Evolutionary conservation across 176 grass and related monocot genomes (phyloP), one percentile per base, ranked within the genome.

Genomic region (Aegilops tauschii): DNA sequence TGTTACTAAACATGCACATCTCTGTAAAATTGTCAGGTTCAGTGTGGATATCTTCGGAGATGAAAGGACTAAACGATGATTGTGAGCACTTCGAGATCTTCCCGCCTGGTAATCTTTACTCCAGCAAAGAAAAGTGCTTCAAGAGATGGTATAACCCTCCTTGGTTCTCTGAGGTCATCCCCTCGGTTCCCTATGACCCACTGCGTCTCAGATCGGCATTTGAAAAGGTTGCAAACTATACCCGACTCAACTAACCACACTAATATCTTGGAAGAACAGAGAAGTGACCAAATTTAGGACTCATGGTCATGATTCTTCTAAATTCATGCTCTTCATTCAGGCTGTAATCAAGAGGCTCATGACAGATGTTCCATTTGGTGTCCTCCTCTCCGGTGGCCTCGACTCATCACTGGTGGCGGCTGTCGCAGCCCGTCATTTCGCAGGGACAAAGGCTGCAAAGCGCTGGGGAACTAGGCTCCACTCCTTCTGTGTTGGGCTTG

Each of bases 51-150:
- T 89, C 91, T 10, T 98, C 95, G 1, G 95, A 98, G 90, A 92
- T 98, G 93, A 95, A 98, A 74, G 93, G 85, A 1, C 28, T 95
- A 18, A 85, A 89, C 81, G 91, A 98, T 79, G 95, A 93, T 67
- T 95, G 93, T 65, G 95, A 95, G 61, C 93, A 95, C 58, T 98
- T 93, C 29, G 93, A 98, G 77, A 81, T 92, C 54, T 95, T 95
- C 85, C 95, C 91, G 11, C 95, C 95, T 6, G 91, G 93, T 0
- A 83, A 95, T 76, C 80, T 98, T 68, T 98, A 92, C 90, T 92
- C 93, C 56, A 87, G 89, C 89, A 95, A 44, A 2, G 65, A 45
- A 2, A 82, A 78, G 5, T 47, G 65, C 11, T 95, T 90, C 79
- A 90, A 76, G 77, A 81, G 95, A 73, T 98, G 95, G 95, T 98